A percentile compares a stretch with the other conserved stretches of the same genome.
Evolutionary conservation across 139 green algal genomes (phyloP).

Genomic region (Volvox reticuliferus): DNA sequence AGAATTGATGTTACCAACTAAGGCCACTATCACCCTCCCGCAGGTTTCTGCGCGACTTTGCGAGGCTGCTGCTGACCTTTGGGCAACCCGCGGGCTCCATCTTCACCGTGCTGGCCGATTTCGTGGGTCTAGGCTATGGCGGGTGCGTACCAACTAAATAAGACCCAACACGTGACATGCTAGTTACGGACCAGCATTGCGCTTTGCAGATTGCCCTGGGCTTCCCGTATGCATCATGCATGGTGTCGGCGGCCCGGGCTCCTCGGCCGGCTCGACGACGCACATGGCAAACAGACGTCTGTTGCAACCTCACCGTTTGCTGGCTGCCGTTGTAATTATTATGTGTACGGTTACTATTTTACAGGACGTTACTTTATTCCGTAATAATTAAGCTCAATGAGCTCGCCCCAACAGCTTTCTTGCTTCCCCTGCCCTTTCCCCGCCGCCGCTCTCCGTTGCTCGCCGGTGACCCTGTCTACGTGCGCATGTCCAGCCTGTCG

Average conservation of each 20-base stretch:
- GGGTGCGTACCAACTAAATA: background rate
- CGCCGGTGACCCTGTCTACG: background rate
- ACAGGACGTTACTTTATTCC: too few relatives aligned
- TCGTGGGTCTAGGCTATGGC: background rate
- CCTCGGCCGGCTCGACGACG: too few relatives aligned
- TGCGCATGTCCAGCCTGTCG: background rate
- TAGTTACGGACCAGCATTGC: background rate
- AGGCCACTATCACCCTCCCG: too few relatives aligned
- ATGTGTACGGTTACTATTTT: background rate
- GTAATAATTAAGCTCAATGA: too few relatives aligned
- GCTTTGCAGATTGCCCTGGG: background rate
- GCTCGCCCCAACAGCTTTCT: too few relatives aligned
- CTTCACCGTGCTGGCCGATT: background rate
- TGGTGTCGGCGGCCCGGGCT: too few relatives aligned
- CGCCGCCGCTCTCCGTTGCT: too few relatives aligned
- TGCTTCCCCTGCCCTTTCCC: too few relatives aligned
- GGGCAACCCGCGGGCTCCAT: background rate
- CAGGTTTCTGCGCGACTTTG: constrained; percentile 12
- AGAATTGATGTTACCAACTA: too few relatives aligned
- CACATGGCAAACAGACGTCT: background rate
- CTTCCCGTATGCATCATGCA: background rate
- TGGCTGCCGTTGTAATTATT: background rate
- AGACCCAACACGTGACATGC: background rate
- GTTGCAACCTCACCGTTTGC: background rate
- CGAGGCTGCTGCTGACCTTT: background rate